phyloP scores from a whole-genome alignment of 1,139 yeast genomes.

The Chernovozyma aurita region DNA sequence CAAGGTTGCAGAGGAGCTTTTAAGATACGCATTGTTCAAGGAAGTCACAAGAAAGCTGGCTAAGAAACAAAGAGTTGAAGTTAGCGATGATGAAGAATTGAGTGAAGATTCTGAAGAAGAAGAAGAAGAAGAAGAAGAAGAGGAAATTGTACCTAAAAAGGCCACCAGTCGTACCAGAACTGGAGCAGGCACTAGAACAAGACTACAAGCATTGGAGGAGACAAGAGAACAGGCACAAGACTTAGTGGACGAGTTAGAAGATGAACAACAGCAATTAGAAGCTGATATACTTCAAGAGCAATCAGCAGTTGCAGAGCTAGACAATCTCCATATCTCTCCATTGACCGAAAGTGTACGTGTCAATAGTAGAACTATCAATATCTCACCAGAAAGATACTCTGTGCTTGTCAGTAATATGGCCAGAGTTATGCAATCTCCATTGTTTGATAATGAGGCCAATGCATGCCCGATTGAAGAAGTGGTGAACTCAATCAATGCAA shows the following conservation, averaged over 20 bases:
- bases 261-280: not conserved
- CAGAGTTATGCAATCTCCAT: conserved; percentile 39
- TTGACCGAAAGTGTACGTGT: conserved; percentile 20
- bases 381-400: conserved; percentile 48
- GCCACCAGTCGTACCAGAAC: conserved; percentile 17
- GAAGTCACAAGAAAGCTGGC: conserved; percentile 49
- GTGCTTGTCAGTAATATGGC: conserved; percentile 45
- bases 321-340: conserved; percentile 24
- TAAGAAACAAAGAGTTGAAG: conserved; percentile 28
- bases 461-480: conserved; percentile 44
- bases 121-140: conserved; percentile 17
- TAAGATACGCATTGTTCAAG: conserved; percentile 82
- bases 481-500: conserved; percentile 43
- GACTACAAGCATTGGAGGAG: conserved; percentile 7
- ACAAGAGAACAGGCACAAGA: conserved; percentile 6
- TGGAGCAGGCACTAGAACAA: conserved; percentile 9
- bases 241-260: not conserved
- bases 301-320: conserved; percentile 10
- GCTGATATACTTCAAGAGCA: not conserved
- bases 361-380: conserved; percentile 17
- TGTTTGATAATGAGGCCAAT: conserved; percentile 41
- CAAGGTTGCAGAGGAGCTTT: conserved; percentile 75
- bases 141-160: conserved; percentile 17
- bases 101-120: conserved; percentile 14
- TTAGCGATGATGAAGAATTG: conserved; percentile 13